Evolutionary conservation across 2,329 filamentous ascomycete genomes (phyloP).

Genomic region (Malbranchea cinnamomea): DNA sequence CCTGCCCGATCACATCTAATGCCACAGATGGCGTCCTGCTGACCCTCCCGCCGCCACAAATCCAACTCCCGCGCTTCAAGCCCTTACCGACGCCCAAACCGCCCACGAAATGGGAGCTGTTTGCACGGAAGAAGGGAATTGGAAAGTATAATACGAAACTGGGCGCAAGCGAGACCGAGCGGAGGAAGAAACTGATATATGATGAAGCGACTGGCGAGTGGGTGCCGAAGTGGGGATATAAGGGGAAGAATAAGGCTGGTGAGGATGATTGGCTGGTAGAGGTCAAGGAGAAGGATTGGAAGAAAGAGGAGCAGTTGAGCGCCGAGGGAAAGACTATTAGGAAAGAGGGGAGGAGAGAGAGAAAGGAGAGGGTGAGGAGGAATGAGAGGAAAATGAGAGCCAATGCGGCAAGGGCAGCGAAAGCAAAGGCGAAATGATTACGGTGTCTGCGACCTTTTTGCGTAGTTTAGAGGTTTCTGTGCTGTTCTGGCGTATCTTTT

Average conservation of each 20-base stretch:
- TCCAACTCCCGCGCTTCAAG: conserved; percentile 75
- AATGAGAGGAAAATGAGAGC: conserved; percentile 54
- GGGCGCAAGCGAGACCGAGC: conserved; percentile 45
- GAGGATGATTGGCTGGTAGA: conserved; percentile 84
- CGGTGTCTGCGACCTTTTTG: neutral
- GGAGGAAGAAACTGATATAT: conserved; percentile 56
- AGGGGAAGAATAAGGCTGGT: conserved; percentile 72
- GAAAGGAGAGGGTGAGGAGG: conserved; percentile 46
- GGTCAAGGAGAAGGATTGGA: conserved; percentile 63
- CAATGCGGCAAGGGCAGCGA: conserved; percentile 39
- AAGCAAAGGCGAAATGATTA: conserved; percentile 3
- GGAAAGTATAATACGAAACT: conserved; percentile 57
- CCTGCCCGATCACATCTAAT: conserved; percentile 60
- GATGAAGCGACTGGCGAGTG: conserved; percentile 76
- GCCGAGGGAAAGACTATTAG: conserved; percentile 46
- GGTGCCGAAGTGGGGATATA: conserved; percentile 91
- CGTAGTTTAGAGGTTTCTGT: conserved; percentile 1
- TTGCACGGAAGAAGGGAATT: conserved; percentile 94
- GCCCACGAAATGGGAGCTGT: conserved; percentile 88
- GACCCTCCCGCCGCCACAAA: conserved; percentile 55
- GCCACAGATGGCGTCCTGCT: conserved; percentile 57
- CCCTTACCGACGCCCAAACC: conserved; percentile 67
- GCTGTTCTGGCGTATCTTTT: conserved; percentile 4
- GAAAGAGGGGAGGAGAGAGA: conserved; percentile 54
- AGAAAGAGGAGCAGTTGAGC: conserved; percentile 45